Evolutionary conservation across 495 filamentous ascomycete species (phyloP), one percentile per base, ranked within the genome.

Genomic region (Daldinia concentrica): DNA sequence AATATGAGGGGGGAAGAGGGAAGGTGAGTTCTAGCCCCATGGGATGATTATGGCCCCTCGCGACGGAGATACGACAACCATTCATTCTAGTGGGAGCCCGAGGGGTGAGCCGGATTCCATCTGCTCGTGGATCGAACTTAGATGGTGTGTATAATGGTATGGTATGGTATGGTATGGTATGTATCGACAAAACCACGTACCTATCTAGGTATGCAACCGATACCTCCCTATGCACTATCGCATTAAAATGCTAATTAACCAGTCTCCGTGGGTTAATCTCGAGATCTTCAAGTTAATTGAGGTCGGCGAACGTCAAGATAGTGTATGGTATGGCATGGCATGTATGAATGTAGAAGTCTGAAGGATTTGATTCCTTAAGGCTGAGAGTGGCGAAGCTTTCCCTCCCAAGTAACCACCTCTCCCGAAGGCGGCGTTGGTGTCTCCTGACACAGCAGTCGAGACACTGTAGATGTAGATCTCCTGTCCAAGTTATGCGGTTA

Each of bases 321-420:
- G 50, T n/a, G 15, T 29, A 22, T 9, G 8, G 19, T 27, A 51
- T 1, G 24, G 6, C 26, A 22, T 3, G 4, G 17, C n/a, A 29
- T 3, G 24, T 52, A 29, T 12, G 50, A n/a, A 19, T 12, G 43
- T 48, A 48, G 17, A 48, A 19, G 19, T 48, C 19, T 24, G 36
- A 63, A 69, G 58, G 59, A 69, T 69, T 52, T 29, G 41, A 45
- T 51, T 54, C 66, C 58, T 62, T 57, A 68, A 45, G 37, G 39
- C 22, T 48, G 50, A 41, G 11, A 39, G 66, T 69, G 66, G 66
- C 66, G 58, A 63, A 69, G 59, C 54, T n/a, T n/a, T n/a, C n/a
- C 17, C 43, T 43, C 29, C 12, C 39, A 43, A 51, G 45, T 6
- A 24, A 24, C 17, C 39, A n/a, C 24, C 36, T 56, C 41, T 52